A percentile compares a stretch with the other conserved stretches of the same genome.
Evolutionary conservation across 1,139 yeast species (phyloP).

Genomic region (Sugiyamaella paludigena): DNA sequence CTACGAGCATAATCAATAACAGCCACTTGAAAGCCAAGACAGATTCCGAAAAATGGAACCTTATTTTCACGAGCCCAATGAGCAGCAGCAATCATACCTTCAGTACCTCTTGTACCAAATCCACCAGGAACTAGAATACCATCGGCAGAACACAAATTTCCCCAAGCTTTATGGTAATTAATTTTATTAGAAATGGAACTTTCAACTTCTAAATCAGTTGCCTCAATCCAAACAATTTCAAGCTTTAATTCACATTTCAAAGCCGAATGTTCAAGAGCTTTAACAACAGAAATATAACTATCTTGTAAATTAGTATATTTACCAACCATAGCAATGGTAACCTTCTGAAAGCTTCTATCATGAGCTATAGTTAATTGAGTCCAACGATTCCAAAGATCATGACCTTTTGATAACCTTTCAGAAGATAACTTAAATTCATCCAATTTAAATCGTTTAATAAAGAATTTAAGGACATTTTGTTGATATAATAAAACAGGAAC

Average conservation of each 20-base stretch:
- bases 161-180: slow-evolving; percentile 94
- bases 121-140: slow-evolving; percentile 99
- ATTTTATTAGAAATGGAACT: slow-evolving; percentile 62
- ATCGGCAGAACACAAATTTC: slow-evolving; percentile 86
- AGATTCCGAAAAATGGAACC: slow-evolving; percentile 93
- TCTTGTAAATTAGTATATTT: slow-evolving; percentile 95
- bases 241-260: slow-evolving; percentile 83
- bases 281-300: slow-evolving; percentile 90
- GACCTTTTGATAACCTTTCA: slow-evolving; percentile 65
- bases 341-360: slow-evolving; percentile 81
- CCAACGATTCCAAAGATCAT: slow-evolving; percentile 73
- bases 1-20: slow-evolving; percentile 90
- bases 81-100: slow-evolving; percentile 97
- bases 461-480: slow-evolving; percentile 77
- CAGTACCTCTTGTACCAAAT: slow-evolving; percentile 94
- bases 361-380: slow-evolving; percentile 67
- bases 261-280: slow-evolving; percentile 92
- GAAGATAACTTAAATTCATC: slow-evolving; percentile 49
- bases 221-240: slow-evolving; percentile 94
- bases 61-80: slow-evolving; percentile 95
- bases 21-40: slow-evolving; percentile 96
- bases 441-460: slow-evolving; percentile 66
- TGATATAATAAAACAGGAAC: slow-evolving; percentile 89
- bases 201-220: slow-evolving; percentile 80
- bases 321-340: slow-evolving; percentile 94